Base-by-base conservation (phyloP, 345 rosid species). In the Pistacia vera region DNA sequence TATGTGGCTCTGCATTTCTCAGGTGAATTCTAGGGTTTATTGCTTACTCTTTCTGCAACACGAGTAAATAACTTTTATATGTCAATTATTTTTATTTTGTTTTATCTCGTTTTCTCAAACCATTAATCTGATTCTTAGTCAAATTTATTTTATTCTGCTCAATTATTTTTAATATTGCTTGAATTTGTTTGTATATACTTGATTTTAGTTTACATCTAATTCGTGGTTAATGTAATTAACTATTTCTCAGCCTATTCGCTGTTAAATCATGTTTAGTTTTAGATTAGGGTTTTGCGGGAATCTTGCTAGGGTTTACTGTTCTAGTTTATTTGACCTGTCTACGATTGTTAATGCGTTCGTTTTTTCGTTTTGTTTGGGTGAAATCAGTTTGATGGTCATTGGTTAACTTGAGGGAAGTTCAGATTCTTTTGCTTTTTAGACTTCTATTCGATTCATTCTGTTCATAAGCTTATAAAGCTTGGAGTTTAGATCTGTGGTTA, bases 21-120 rank as follows among this genome's bases (percentile, higher is more conserved):
- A 80, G 87, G 89, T 86, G 74, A 75, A 68, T 77, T 28, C 55
- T 66, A 77, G 78, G 78, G 80, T 77, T 79, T 74, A 58, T 66
- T 44, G 13, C 36, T 52, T 1, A 11, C 8, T 18, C 54, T 33
- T 1, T 22, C 13, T 17, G 1, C 12, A 1, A 14, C 2, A 0
- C 13, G n/a, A 49, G 20, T 36, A 4, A 13, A 4, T 58, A 14
- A 22, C n/a, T 72, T 61, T 20, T 18, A 30, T 30, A 30, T 30
- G 35, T 46, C 12, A 61, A 5, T 57, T 56, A 4, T 10, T 16
- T 16, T 56, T 25, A 48, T 22, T 10, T 17, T 38, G 36, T 72
- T 68, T 1, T 48, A n/a, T n/a, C n/a, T n/a, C n/a, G n/a, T n/a
- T n/a, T n/a, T n/a, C 8, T 3, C 18, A 52, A 28, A 28, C 60